Conservation (phyloP, 192 early-diverging fungal species). For the Coemansia sp. region DNA sequence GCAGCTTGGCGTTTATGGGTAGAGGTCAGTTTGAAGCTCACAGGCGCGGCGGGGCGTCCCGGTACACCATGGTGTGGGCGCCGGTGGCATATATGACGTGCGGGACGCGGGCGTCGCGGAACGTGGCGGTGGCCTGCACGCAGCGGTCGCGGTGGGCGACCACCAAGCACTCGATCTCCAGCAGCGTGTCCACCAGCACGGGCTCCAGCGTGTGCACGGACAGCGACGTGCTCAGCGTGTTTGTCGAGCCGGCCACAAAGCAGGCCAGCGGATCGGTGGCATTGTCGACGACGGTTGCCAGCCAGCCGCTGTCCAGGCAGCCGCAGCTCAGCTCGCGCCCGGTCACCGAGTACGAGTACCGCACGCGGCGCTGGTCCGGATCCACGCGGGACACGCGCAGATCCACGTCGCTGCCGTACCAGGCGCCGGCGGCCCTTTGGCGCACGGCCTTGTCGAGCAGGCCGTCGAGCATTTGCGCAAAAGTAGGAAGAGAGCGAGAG, state of each 20-base stretch:
- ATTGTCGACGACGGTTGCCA: conserved; percentile 17
- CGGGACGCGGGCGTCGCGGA: conserved; percentile 18
- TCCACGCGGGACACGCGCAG: conserved; percentile 11
- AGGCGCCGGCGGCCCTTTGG: conserved; percentile 7
- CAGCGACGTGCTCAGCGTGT: conserved; percentile 18
- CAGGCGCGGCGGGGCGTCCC: background rate
- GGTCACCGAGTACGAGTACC: conserved; percentile 26
- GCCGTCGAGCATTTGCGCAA: background rate
- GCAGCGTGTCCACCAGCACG: conserved; percentile 2
- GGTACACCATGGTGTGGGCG: conserved; percentile 11
- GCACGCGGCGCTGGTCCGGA: conserved; percentile 10
- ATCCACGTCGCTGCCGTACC: conserved; percentile 22
- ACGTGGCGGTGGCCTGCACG: conserved; percentile 20
- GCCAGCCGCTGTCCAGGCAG: conserved; percentile 21
- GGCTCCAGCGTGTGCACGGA: conserved; percentile 21
- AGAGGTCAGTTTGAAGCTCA: no score
- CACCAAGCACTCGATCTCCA: conserved; percentile 28
- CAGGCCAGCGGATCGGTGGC: conserved; percentile 16
- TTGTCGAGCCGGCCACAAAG: background rate
- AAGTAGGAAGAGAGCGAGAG: no score
- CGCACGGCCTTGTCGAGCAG: no score
- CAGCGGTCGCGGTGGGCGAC: conserved; percentile 15
- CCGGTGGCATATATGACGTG: conserved; percentile 17
- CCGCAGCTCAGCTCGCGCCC: conserved; percentile 28
- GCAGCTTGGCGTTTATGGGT: no score